Evolutionary conservation across 768 basidiomycete species (phyloP).

Genomic region (Xerocomus potaroensis): DNA sequence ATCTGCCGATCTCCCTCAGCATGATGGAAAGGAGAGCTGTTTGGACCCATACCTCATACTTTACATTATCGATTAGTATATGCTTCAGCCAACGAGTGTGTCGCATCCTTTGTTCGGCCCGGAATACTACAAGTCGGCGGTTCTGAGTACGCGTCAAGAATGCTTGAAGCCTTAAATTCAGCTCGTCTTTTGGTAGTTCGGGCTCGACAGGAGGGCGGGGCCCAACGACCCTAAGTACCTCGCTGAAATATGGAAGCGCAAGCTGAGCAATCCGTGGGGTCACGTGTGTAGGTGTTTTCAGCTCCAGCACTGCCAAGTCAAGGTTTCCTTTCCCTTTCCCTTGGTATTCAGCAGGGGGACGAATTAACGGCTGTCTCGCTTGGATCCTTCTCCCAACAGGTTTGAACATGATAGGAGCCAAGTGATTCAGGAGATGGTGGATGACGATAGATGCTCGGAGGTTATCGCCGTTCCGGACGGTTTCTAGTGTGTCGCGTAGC

Average conservation of each 20-base stretch:
- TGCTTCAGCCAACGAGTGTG: slow-evolving; percentile 35
- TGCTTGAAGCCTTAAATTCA: slow-evolving; percentile 15
- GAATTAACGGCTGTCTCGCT: not conserved
- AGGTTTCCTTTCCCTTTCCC: slow-evolving; percentile 44
- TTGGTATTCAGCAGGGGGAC: slow-evolving; percentile 4
- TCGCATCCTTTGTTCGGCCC: slow-evolving; percentile 32
- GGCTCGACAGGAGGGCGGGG: slow-evolving; percentile 28
- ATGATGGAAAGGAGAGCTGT: not conserved
- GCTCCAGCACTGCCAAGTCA: slow-evolving; percentile 56
- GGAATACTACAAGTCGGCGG: slow-evolving; percentile 16
- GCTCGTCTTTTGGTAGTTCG: slow-evolving; percentile 6
- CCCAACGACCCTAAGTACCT: slow-evolving; percentile 52
- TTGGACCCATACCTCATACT: slow-evolving; percentile 38
- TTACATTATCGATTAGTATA: slow-evolving; percentile 40
- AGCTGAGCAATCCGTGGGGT: slow-evolving; percentile 55
- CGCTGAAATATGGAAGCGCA: slow-evolving; percentile 49
- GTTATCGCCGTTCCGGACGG: slow-evolving; percentile 14
- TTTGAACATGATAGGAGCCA: slow-evolving; percentile 13
- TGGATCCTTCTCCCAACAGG: not conserved
- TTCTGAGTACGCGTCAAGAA: slow-evolving; percentile 19
- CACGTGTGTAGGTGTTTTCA: slow-evolving; percentile 55
- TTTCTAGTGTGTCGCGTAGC: slow-evolving; percentile 21
- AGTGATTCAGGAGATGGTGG: slow-evolving; percentile 12
- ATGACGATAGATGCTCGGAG: slow-evolving; percentile 21
- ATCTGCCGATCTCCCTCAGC: slow-evolving; percentile 36